Percentiles rank a stretch among this genome's conserved stretches.
Conservation (phyloP, 345 rosid species). For the Murraya paniculata region DNA sequence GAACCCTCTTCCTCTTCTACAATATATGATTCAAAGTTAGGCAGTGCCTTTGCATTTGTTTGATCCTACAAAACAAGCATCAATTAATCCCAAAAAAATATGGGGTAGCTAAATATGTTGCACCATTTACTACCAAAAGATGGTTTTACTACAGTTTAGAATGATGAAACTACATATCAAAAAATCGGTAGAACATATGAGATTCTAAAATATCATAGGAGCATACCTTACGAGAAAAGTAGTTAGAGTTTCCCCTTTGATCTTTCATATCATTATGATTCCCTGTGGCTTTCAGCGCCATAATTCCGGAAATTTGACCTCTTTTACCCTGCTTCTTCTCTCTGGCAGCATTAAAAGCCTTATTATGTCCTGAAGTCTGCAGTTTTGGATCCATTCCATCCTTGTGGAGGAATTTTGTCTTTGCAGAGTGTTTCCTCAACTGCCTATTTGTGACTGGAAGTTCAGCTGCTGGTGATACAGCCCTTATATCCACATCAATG, state of each 20-base stretch:
- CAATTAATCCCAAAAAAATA: neutral
- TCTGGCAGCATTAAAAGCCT: conserved; percentile 27
- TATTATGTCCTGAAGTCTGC: conserved; percentile 30
- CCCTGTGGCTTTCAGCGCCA: conserved; percentile 30
- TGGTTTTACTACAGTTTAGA: neutral
- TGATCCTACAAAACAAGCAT: conserved; percentile 44
- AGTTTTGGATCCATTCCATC: conserved; percentile 29
- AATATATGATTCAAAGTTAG: conserved; percentile 67
- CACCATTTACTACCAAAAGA: neutral
- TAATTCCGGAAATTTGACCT: conserved; percentile 19
- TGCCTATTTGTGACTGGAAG: conserved; percentile 26
- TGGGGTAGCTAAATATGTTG: neutral
- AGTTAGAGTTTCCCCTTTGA: conserved; percentile 28
- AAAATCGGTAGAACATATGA: neutral
- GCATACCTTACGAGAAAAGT: conserved; percentile 34
- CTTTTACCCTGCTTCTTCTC: conserved; percentile 37
- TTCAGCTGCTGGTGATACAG: conserved; percentile 7
- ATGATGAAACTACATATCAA: neutral
- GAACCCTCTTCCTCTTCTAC: conserved; percentile 93
- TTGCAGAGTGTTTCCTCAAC: conserved; percentile 25
- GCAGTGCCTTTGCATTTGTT: conserved; percentile 42
- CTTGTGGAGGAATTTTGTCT: conserved; percentile 20
- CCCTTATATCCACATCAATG: conserved; percentile 18
- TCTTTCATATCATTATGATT: conserved; percentile 38
- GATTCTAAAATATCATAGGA: neutral